Percentiles rank a stretch among this genome's conserved stretches.
These are phyloP conservation scores for Lasiodiplodia sp. DNA, from an alignment of 2,329 filamentous ascomycete genomes.

Conservation along the genomic window DNA sequence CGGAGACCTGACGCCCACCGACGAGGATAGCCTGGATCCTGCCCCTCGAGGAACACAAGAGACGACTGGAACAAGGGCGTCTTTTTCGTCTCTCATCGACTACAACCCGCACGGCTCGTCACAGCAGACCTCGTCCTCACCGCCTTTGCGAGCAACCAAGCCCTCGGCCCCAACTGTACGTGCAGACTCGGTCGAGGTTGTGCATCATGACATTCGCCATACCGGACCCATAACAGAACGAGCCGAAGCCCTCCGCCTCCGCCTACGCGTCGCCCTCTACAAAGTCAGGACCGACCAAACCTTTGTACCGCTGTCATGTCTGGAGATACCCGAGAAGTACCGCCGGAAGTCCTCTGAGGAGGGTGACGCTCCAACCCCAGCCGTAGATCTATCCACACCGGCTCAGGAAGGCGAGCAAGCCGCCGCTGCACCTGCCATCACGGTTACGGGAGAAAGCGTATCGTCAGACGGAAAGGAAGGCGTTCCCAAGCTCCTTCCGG, in stretches of 20 bases:
- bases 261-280: slow-evolving; percentile 76
- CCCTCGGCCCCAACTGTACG: slow-evolving; percentile 13
- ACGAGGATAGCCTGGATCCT: slow-evolving; percentile 43
- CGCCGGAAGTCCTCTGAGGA: slow-evolving; percentile 37
- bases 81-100: slow-evolving; percentile 58
- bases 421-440: slow-evolving; percentile 39
- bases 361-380: neutral
- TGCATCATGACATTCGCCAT: neutral
- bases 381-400: slow-evolving; percentile 37
- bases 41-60: slow-evolving; percentile 38
- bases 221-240: slow-evolving; percentile 51
- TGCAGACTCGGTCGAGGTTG: slow-evolving; percentile 5
- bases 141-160: slow-evolving; percentile 21
- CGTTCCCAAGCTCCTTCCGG: slow-evolving; percentile 41
- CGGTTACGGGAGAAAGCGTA: slow-evolving; percentile 36
- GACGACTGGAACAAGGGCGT: slow-evolving; percentile 44
- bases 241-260: slow-evolving; percentile 70
- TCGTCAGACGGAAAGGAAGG: neutral
- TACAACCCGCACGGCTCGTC: slow-evolving; percentile 49
- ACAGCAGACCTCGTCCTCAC: slow-evolving; percentile 22
- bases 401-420: slow-evolving; percentile 34
- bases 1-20: slow-evolving; percentile 41
- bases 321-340: slow-evolving; percentile 47
- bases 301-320: slow-evolving; percentile 67
- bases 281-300: slow-evolving; percentile 78